Base-by-base conservation (phyloP, 2,329 filamentous ascomycete genomes). In the Emmonsiellopsis sp. region DNA sequence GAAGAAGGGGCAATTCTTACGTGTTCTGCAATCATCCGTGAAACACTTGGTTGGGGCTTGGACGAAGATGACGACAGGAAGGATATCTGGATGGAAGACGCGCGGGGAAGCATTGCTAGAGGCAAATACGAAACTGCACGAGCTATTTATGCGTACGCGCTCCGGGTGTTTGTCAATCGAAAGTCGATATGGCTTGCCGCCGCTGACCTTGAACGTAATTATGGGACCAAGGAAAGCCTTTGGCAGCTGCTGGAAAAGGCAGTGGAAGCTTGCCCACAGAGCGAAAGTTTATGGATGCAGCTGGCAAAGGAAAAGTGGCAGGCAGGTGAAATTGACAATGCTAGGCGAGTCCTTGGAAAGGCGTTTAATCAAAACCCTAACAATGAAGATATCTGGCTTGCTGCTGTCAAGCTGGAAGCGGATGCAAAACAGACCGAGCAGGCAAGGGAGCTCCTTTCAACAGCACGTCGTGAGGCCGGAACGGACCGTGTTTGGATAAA, bases 401-500 rank as follows among this genome's bases (percentile, higher is more conserved):
- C 91, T 13, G 93, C 93, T 45, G 93, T 98, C 59, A 95, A 96
- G 69, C 82, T 98, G 32, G 93, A 98, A 71, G 89, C 93, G 0
- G 91, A 97, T 64, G 92, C 89, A 57, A 81, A 84, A 43, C 84
- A 95, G 63, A 84, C 82, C 41, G 86, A 90, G 38, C 84, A 93
- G 65, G 93, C 93, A 0, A 80, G 91, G 44, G 82, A 86, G 56
- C 81, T 98, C 26, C 79, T 98, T 40, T 81, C 84, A 51, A 86
- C 87, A 10, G 93, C 93, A 20, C 84, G 93, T 52, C 83, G 87
- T 54, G 87, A 95, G 68, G 91, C 93, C 1, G 89, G 91, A 1
- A 98, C 93, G 0, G 93, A 97, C 65, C 87, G 93, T 46, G 91
- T 98, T 7, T 98, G 91, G 86, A 93, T 95, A 77, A 95, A 96